phyloP scores from a whole-genome alignment of 1,284 basidiomycete species.

The Cryptococcus maquisensis region DNA sequence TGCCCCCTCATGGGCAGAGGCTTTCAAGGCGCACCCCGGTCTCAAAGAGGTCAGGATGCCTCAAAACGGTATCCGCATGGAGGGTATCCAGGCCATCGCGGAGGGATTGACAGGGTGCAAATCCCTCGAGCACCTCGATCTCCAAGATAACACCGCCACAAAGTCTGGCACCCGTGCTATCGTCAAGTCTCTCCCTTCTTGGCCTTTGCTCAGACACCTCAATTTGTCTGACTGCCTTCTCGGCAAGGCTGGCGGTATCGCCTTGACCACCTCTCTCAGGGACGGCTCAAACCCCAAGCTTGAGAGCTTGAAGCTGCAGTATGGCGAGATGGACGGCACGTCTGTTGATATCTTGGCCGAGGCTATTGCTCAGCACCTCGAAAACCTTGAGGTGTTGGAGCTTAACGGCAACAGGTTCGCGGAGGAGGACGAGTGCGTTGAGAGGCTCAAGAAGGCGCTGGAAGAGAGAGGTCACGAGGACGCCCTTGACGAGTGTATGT shows the following conservation, averaged over 20 bases:
- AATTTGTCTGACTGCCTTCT: conserved; percentile 92
- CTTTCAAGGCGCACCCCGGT: conserved; percentile 73
- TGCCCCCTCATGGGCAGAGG: conserved; percentile 76
- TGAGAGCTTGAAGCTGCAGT: conserved; percentile 74
- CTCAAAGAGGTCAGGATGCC: conserved; percentile 86
- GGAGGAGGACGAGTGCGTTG: conserved; percentile 71
- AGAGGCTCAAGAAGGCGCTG: conserved; percentile 62
- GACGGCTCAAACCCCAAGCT: conserved; percentile 68
- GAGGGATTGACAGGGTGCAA: conserved; percentile 67
- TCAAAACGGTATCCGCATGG: conserved; percentile 95
- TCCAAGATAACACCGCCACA: conserved; percentile 95
- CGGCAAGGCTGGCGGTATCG: conserved; percentile 59
- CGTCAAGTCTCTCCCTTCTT: conserved; percentile 64
- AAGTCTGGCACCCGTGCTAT: conserved; percentile 68
- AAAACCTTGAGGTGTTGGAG: conserved; percentile 63
- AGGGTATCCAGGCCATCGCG: conserved; percentile 80
- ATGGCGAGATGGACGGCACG: conserved; percentile 76
- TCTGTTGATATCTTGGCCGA: conserved; percentile 65
- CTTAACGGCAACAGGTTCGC: conserved; percentile 83
- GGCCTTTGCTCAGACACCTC: conserved; percentile 68
- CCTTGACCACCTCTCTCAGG: conserved; percentile 59
- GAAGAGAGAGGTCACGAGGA: conserved; percentile 73
- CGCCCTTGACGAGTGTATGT: conserved; percentile 64
- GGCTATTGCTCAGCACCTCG: conserved; percentile 61
- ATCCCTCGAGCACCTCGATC: conserved; percentile 71